phyloP scores from a whole-genome alignment of 2,329 filamentous ascomycete species.

The Lachnellula arida region DNA sequence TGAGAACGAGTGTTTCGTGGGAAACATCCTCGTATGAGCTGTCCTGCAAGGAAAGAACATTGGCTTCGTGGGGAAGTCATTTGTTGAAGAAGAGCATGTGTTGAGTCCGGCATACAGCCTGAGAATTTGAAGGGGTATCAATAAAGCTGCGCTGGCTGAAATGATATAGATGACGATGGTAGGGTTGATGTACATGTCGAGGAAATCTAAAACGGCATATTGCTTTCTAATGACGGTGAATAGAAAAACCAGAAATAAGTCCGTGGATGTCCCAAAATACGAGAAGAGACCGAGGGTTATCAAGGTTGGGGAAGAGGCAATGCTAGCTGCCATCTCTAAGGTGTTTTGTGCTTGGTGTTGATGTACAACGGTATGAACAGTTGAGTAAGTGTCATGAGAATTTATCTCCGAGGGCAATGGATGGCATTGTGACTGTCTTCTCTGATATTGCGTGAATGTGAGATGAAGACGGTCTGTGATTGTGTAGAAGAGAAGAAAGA shows the following conservation, averaged over 20 bases:
- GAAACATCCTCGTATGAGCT: conserved; percentile 62
- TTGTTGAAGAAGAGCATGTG: conserved; percentile 1
- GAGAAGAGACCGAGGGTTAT: not conserved
- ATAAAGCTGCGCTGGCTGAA: conserved; percentile 1
- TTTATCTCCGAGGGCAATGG: not conserved
- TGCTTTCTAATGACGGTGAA: conserved; percentile 10
- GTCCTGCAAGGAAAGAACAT: conserved; percentile 62
- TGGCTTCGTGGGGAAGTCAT: conserved; percentile 31
- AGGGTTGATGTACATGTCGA: conserved; percentile 7
- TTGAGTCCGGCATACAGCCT: conserved; percentile 19
- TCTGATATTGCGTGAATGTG: too few species aligned
- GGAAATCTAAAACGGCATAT: conserved; percentile 2
- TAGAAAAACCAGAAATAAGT: conserved; percentile 2
- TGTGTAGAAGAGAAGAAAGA: too few species aligned
- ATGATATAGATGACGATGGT: conserved; percentile 8
- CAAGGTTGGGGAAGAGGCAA: not conserved
- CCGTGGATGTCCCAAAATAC: not conserved
- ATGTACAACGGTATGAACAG: not conserved
- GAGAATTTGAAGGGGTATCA: conserved; percentile 15
- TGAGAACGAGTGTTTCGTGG: conserved; percentile 61
- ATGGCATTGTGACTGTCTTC: not conserved
- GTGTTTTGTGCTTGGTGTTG: not conserved
- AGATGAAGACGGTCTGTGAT: not conserved
- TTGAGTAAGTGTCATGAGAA: not conserved
- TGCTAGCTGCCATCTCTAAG: not conserved